Evolutionary conservation across 2,329 filamentous ascomycete genomes (phyloP).

Genomic region (Aspergillus oerlinghausenensis): DNA sequence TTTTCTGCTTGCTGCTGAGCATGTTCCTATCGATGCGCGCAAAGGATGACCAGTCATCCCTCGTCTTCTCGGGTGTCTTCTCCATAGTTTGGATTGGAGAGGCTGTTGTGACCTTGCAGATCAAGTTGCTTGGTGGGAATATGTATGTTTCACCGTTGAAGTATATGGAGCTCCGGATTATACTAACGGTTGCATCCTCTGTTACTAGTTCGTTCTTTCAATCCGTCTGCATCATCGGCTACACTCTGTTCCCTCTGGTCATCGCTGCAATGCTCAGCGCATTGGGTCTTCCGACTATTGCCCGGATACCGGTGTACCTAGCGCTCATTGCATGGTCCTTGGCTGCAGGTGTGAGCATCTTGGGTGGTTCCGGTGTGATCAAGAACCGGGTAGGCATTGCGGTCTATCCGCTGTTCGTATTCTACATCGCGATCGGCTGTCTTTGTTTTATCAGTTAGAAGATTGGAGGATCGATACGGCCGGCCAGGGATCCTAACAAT

Average conservation of each 20-base stretch:
- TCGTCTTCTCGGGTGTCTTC: constrained; percentile 94
- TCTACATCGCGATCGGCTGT: constrained; percentile 88
- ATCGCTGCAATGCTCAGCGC: constrained; percentile 88
- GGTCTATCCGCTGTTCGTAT: constrained; percentile 90
- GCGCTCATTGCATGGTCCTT: constrained; percentile 87
- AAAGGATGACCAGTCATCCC: constrained; percentile 71
- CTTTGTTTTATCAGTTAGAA: constrained; percentile 91
- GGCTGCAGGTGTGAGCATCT: constrained; percentile 90
- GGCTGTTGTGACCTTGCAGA: constrained; percentile 94
- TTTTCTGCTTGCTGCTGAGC: constrained; percentile 87
- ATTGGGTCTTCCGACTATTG: constrained; percentile 70
- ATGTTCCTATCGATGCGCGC: constrained; percentile 82
- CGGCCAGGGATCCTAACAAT: not conserved
- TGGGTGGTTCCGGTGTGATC: constrained; percentile 91
- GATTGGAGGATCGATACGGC: not conserved
- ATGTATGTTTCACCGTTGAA: constrained; percentile 63
- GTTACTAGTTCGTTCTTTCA: constrained; percentile 86
- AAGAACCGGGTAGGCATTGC: constrained; percentile 91
- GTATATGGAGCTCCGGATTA: too few species aligned
- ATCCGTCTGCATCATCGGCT: constrained; percentile 95
- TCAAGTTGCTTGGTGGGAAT: constrained; percentile 91
- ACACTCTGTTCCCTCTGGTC: constrained; percentile 94
- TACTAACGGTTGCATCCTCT: not conserved
- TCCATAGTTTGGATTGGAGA: constrained; percentile 96
- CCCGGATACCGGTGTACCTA: constrained; percentile 84